Base-by-base conservation (phyloP, 1,139 yeast species). In the Pichiaceae sp. region DNA sequence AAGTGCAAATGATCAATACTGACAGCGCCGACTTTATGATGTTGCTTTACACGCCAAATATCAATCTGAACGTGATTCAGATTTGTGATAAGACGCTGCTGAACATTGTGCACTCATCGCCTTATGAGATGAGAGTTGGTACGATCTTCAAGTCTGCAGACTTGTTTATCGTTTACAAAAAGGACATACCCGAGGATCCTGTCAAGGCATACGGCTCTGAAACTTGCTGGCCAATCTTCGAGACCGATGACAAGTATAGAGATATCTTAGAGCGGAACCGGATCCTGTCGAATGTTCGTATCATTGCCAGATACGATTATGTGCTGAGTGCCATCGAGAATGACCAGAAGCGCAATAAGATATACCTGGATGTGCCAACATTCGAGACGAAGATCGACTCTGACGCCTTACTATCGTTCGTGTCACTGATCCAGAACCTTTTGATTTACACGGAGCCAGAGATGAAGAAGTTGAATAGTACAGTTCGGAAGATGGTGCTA, bases 181-280 rank as follows among this genome's bases (percentile, higher is more conserved):
- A 70, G 44, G 72, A 69, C 19, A 61, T 66, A 26, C 17, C 20
- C 42, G 60, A n/a, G 49, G 60, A 42, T 47, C 54, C 11, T 53
- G 56, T n/a, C 4, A 16, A 33, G 30, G 26, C 51, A 6, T 56
- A 56, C 31, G 59, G 66, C 8, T 54, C 63, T 4, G 35, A 21
- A 4, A 29, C 35, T 3, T 42, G 43, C 15, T 85, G 96, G 96
- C 91, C 95, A 1, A 91, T 94, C 0, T 86, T 96, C 93, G 58
- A 85, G 24, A 78, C 37, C 17, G 46, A 50, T 5, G 40, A 43
- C 19, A 39, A 38, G 14, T 42, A 46, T 3, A 34, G 33, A 4
- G 25, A 34, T 2, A 43, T 46, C 20, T 18, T 39, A 17, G 21
- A 26, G 6, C 20, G 33, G 9, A 44, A 41, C 27, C 44, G 49